phyloP scores from a whole-genome alignment of 78 protist genomes.

The Dictyostelium brefeldianum region DNA sequence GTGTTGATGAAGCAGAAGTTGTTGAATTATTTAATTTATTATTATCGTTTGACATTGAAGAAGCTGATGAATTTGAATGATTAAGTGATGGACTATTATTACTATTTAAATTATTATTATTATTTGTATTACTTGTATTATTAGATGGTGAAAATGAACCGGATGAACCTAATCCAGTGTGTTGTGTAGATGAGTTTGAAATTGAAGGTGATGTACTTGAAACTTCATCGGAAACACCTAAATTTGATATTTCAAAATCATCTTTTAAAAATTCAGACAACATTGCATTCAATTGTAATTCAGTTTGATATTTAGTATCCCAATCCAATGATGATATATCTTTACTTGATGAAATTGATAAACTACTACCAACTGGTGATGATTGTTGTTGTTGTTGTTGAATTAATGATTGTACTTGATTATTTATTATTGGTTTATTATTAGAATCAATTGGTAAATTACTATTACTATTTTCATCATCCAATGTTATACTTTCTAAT shows the following conservation, averaged over 20 bases:
- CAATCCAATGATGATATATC: conserved; percentile 21
- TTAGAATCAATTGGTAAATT: neutral
- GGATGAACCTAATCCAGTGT: conserved; percentile 6
- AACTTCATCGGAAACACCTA: conserved; percentile 15
- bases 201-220: neutral
- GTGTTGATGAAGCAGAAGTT: neutral
- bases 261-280: conserved; percentile 66
- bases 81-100: neutral
- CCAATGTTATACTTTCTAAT: neutral
- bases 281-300: conserved; percentile 58
- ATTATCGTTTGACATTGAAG: neutral
- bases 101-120: neutral
- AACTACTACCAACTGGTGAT: conserved; percentile 23
- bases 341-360: conserved; percentile 20
- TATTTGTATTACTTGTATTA: neutral
- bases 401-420: neutral
- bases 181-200: neutral
- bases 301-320: conserved; percentile 77
- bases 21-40: neutral
- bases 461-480: neutral
- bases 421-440: neutral
- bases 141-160: conserved; percentile 21
- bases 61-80: neutral
- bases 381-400: conserved; percentile 7
- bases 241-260: conserved; percentile 48